These are phyloP conservation scores for Haplosporangium gracile DNA, from an alignment of 192 early-diverging fungal genomes.

Conservation along the genomic window DNA sequence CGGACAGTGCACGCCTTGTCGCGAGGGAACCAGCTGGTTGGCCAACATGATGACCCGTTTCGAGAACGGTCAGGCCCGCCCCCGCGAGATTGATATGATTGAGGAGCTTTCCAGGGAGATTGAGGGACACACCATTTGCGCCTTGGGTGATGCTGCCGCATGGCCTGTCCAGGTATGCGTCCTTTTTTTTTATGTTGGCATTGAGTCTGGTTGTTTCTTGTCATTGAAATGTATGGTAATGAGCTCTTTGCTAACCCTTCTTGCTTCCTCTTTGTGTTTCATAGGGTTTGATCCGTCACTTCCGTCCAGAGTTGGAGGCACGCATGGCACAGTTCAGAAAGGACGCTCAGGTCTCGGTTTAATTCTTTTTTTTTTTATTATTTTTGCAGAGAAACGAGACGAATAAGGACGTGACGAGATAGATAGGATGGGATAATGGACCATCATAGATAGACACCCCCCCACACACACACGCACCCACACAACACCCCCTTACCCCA, in stretches of 20 bases:
- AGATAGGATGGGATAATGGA: conserved; percentile 5
- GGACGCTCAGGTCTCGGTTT: conserved; percentile 35
- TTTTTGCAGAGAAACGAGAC: neutral
- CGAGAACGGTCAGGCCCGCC: conserved; percentile 84
- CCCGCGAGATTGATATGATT: conserved; percentile 96
- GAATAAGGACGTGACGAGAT: neutral
- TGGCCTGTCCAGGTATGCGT: conserved; percentile 86
- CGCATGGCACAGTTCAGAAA: conserved; percentile 62
- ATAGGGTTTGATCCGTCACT: conserved; percentile 94
- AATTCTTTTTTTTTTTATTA: neutral
- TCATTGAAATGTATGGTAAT: neutral
- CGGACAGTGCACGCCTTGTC: conserved; percentile 99
- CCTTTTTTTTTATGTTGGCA: neutral
- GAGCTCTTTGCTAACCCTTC: neutral
- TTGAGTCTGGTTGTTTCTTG: no score
- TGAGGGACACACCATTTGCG: conserved; percentile 99
- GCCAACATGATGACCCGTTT: conserved; percentile 97
- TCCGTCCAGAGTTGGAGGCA: conserved; percentile 87
- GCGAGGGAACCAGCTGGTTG: conserved; percentile 97
- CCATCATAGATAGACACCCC: conserved; percentile 7
- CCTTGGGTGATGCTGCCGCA: conserved; percentile 98
- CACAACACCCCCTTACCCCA: neutral
- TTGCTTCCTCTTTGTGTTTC: neutral
- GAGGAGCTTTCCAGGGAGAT: conserved; percentile 96
- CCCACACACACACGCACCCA: neutral